These are phyloP conservation scores for Falciphora oryzae DNA, from an alignment of 2,329 filamentous ascomycete genomes.

Conservation along the genomic window DNA sequence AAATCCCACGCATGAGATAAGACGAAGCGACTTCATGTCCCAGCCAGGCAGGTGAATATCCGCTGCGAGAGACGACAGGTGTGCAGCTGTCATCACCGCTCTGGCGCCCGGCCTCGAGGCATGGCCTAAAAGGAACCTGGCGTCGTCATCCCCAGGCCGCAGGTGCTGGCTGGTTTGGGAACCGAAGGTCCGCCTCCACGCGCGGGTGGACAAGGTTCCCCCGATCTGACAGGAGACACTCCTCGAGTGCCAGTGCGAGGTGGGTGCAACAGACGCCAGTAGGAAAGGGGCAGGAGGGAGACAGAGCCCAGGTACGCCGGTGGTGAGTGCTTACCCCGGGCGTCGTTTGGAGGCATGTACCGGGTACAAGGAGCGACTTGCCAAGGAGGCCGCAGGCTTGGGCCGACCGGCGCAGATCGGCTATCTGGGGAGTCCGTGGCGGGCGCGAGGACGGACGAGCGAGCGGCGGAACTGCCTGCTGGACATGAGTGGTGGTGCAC, in stretches of 20 bases:
- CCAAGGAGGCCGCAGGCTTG: too few relatives aligned
- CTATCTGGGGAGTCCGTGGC: not conserved
- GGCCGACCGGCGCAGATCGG: not conserved
- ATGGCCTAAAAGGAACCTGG: slow-evolving; percentile 18
- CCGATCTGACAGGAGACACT: not conserved
- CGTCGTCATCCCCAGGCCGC: slow-evolving; percentile 24
- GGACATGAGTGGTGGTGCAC: not conserved
- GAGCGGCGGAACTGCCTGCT: not conserved
- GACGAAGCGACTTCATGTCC: not conserved
- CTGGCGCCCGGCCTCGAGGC: slow-evolving; percentile 1
- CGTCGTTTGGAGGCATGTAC: not conserved
- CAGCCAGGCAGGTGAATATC: not conserved
- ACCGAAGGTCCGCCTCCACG: not conserved
- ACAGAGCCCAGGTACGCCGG: not conserved
- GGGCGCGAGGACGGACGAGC: not conserved
- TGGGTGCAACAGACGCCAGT: not conserved
- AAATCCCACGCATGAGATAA: not conserved
- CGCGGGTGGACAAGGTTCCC: not conserved
- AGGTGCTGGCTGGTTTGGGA: slow-evolving; percentile 10
- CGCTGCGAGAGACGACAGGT: not conserved
- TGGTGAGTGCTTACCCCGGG: not conserved
- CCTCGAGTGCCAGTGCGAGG: not conserved
- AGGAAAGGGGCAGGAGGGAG: not conserved
- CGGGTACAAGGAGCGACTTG: not conserved
- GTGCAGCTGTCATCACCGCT: slow-evolving; percentile 12